Conservation (phyloP, 75 land plant species). For the Cryptomeria japonica region DNA sequence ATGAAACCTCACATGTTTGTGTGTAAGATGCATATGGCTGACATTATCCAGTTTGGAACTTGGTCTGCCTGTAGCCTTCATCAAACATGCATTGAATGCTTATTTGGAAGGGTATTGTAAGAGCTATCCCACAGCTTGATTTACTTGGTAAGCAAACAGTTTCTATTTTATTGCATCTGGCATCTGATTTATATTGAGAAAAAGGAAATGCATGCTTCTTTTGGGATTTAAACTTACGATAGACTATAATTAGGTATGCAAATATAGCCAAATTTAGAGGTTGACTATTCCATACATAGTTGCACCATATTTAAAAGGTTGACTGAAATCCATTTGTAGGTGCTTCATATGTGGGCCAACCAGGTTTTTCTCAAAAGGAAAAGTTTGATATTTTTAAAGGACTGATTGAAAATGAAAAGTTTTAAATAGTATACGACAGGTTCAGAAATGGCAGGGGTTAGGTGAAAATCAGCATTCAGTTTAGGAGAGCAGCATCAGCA, state of each 20-base stretch:
- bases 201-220: background rate
- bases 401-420: too few species aligned
- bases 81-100: background rate
- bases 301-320: too few species aligned
- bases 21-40: background rate
- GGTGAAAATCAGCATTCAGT: too few species aligned
- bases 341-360: too few species aligned
- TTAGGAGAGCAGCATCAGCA: too few species aligned
- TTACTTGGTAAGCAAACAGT: background rate
- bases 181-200: background rate
- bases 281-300: too few species aligned
- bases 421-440: too few species aligned
- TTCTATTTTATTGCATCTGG: background rate
- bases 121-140: conserved; percentile 1
- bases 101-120: conserved; percentile 1
- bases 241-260: background rate
- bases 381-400: too few species aligned
- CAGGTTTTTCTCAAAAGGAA: too few species aligned
- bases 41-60: background rate
- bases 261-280: background rate
- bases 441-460: too few species aligned
- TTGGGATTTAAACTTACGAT: background rate
- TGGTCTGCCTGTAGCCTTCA: background rate
- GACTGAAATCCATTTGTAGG: too few species aligned
- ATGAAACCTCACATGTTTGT: background rate